phyloP scores from a whole-genome alignment of 371 early-diverging fungal species.

The Actinomucor elegans region DNA sequence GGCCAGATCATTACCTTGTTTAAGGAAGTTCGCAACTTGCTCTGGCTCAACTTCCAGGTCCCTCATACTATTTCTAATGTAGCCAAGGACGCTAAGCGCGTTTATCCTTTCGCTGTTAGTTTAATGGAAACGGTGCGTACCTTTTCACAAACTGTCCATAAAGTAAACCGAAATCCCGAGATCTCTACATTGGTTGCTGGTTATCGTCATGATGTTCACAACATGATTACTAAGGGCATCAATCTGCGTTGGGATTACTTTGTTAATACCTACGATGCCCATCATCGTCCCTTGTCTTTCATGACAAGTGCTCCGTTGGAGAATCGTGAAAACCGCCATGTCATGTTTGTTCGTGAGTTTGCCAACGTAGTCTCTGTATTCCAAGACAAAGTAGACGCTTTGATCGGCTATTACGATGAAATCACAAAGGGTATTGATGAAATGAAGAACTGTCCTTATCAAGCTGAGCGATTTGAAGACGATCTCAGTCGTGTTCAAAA shows the following conservation, averaged over 20 bases:
- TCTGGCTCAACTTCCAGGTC: slow-evolving; percentile 91
- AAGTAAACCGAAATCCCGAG: slow-evolving; percentile 75
- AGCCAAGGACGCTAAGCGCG: slow-evolving; percentile 94
- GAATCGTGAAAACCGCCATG: slow-evolving; percentile 82
- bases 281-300: slow-evolving; percentile 50
- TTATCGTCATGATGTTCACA: slow-evolving; percentile 91
- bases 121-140: slow-evolving; percentile 93
- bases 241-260: slow-evolving; percentile 96
- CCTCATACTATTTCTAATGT: slow-evolving; percentile 91
- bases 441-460: slow-evolving; percentile 81
- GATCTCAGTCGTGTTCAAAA: slow-evolving; percentile 85
- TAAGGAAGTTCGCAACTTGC: slow-evolving; percentile 95
- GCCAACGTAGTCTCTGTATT: slow-evolving; percentile 87
- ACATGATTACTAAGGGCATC: slow-evolving; percentile 85
- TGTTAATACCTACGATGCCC: slow-evolving; percentile 77
- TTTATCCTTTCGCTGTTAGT: slow-evolving; percentile 97
- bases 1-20: slow-evolving; percentile 92
- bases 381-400: slow-evolving; percentile 91
- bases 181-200: slow-evolving; percentile 84
- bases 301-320: slow-evolving; percentile 55
- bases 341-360: slow-evolving; percentile 94
- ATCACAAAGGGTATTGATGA: slow-evolving; percentile 79
- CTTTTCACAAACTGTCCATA: slow-evolving; percentile 85
- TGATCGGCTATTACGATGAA: slow-evolving; percentile 81
- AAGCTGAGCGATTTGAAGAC: slow-evolving; percentile 64